A percentile compares a stretch with the other conserved stretches of the same genome.
phyloP scores from a whole-genome alignment of 176 grass and related monocot genomes.

The Raddia guianensis region DNA sequence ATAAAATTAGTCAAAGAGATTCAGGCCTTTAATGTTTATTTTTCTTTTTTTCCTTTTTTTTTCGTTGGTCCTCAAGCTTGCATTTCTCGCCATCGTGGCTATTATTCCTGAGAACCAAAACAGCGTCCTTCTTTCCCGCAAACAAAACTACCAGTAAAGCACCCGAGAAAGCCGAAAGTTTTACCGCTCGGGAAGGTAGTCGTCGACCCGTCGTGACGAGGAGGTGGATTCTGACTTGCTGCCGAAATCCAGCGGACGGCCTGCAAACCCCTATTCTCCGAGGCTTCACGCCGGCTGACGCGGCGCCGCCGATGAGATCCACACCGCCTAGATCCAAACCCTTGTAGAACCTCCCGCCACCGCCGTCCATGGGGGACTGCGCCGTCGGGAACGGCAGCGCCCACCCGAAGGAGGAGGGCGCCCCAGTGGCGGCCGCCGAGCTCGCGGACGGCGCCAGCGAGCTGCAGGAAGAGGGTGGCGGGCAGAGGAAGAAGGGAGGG shows the following conservation, averaged over 20 bases:
- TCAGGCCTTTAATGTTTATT: too few relatives aligned
- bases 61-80: too few relatives aligned
- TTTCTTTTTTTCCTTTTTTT: too few relatives aligned
- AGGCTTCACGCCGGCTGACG: not conserved
- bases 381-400: slow-evolving; percentile 41
- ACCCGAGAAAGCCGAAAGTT: slow-evolving; percentile 30
- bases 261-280: slow-evolving; percentile 18
- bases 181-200: slow-evolving; percentile 38
- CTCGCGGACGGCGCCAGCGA: slow-evolving; percentile 13
- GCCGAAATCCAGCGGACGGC: slow-evolving; percentile 40
- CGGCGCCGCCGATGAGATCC: slow-evolving; percentile 42
- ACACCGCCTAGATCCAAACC: slow-evolving; percentile 40
- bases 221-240: slow-evolving; percentile 52
- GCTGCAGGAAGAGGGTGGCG: slow-evolving; percentile 27
- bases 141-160: slow-evolving; percentile 6
- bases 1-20: too few relatives aligned
- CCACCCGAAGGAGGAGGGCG: slow-evolving; percentile 31
- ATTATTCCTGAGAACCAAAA: too few relatives aligned
- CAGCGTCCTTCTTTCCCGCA: not conserved
- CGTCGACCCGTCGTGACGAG: slow-evolving; percentile 47
- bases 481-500: slow-evolving; percentile 43
- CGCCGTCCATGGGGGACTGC: slow-evolving; percentile 64
- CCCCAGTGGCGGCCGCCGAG: slow-evolving; percentile 21
- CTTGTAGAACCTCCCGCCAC: slow-evolving; percentile 30
- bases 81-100: too few relatives aligned